A percentile compares a stretch with the other conserved stretches of the same genome.
Evolutionary conservation across 441 rosid genomes (phyloP).

Genomic region (Capsella rubella): DNA sequence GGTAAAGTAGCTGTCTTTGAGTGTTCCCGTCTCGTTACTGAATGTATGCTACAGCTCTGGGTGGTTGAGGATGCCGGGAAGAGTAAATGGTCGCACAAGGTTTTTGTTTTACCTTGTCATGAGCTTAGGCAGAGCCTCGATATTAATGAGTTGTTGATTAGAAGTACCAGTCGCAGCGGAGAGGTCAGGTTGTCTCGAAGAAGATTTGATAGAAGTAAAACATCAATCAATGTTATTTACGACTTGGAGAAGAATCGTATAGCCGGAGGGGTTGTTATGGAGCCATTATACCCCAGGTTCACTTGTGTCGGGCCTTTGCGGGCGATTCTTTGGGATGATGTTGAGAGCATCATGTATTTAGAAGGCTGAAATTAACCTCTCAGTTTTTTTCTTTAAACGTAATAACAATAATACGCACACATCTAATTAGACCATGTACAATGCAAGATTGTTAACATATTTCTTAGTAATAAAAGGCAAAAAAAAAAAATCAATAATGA

Average conservation of each 20-base stretch:
- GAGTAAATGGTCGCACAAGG: neutral
- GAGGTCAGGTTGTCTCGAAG: neutral
- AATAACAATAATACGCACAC: too few species aligned
- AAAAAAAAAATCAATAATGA: too few species aligned
- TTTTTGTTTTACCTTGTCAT: conserved; percentile 4
- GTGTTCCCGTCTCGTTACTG: neutral
- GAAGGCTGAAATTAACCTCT: too few species aligned
- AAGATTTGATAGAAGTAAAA: neutral
- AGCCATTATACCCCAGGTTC: neutral
- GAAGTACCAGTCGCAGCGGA: neutral
- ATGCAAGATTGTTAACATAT: too few species aligned
- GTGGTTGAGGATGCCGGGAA: neutral
- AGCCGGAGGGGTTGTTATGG: neutral
- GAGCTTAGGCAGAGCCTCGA: neutral
- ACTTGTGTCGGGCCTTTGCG: neutral
- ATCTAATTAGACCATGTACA: too few species aligned
- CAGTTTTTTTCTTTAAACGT: too few species aligned
- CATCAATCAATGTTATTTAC: neutral
- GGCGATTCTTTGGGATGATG: neutral
- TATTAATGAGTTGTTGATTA: neutral
- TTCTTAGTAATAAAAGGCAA: too few species aligned
- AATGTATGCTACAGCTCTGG: neutral
- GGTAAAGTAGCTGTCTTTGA: conserved; percentile 11
- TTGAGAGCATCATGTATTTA: too few species aligned
- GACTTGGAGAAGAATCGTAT: conserved; percentile 12